Percentiles rank a stretch among this genome's conserved stretches.
Conservation (phyloP, 345 rosid species). For the Pseudoturritis turrita region DNA sequence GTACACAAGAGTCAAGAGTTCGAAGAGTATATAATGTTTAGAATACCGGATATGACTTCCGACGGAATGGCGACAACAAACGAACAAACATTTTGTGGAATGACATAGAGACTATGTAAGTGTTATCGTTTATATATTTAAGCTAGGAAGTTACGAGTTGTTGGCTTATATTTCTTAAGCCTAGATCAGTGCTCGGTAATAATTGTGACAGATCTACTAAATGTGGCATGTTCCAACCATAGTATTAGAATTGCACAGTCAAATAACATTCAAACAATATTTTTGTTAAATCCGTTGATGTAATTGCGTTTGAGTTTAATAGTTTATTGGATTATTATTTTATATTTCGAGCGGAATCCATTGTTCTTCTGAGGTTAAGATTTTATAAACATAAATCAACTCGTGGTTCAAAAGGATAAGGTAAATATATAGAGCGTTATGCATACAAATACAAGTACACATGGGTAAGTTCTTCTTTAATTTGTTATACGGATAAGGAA, state of each 20-base stretch:
- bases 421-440: not conserved
- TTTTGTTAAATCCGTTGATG: not conserved
- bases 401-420: too few species aligned
- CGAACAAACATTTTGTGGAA: too few species aligned
- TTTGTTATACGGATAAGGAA: constrained; percentile 8
- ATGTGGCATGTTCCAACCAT: not conserved
- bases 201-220: not conserved
- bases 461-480: not conserved
- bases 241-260: not conserved
- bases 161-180: not conserved
- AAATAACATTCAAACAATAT: not conserved
- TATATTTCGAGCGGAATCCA: not conserved
- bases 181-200: not conserved
- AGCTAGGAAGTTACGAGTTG: too few species aligned
- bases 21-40: too few species aligned
- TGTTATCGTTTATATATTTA: too few species aligned
- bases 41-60: too few species aligned
- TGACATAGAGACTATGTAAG: too few species aligned
- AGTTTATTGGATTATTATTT: not conserved
- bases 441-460: not conserved
- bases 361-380: not conserved
- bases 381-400: not conserved
- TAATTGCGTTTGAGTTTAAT: not conserved
- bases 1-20: too few species aligned
- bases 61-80: too few species aligned